A percentile compares a stretch with the other conserved stretches of the same genome.
phyloP scores from a whole-genome alignment of 805 yeast species.

The Hanseniaspora lindneri region DNA sequence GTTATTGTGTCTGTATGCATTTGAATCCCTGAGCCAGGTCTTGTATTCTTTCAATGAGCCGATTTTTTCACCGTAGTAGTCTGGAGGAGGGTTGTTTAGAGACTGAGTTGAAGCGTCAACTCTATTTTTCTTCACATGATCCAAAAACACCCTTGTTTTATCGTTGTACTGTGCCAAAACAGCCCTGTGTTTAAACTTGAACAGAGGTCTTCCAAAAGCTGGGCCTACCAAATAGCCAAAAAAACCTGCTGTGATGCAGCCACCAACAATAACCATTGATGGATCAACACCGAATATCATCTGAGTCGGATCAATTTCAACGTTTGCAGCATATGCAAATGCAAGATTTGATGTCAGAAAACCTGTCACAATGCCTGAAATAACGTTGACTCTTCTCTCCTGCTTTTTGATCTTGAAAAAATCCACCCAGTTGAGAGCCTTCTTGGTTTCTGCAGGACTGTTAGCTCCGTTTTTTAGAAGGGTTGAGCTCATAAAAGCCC shows the following conservation, averaged over 20 bases:
- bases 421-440: conserved; percentile 56
- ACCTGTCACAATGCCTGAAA: conserved; percentile 58
- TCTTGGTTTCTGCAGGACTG: background rate
- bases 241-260: conserved; percentile 57
- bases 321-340: conserved; percentile 63
- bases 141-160: conserved; percentile 65
- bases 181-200: conserved; percentile 39
- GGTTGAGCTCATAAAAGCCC: background rate
- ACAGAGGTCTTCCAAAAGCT: conserved; percentile 47
- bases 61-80: conserved; percentile 93
- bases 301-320: conserved; percentile 81
- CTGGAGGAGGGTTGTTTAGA: conserved; percentile 93
- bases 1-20: conserved; percentile 75
- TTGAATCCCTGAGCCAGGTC: conserved; percentile 93
- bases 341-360: conserved; percentile 53
- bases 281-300: conserved; percentile 81
- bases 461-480: background rate
- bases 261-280: conserved; percentile 66
- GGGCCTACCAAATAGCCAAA: conserved; percentile 81
- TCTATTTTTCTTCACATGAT: conserved; percentile 62
- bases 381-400: conserved; percentile 57
- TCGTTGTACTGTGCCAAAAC: conserved; percentile 37
- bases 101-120: conserved; percentile 88
- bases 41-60: conserved; percentile 75
- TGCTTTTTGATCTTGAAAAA: conserved; percentile 66